phyloP scores from a whole-genome alignment of 495 filamentous ascomycete genomes.

The Hypoxylon rickii region DNA sequence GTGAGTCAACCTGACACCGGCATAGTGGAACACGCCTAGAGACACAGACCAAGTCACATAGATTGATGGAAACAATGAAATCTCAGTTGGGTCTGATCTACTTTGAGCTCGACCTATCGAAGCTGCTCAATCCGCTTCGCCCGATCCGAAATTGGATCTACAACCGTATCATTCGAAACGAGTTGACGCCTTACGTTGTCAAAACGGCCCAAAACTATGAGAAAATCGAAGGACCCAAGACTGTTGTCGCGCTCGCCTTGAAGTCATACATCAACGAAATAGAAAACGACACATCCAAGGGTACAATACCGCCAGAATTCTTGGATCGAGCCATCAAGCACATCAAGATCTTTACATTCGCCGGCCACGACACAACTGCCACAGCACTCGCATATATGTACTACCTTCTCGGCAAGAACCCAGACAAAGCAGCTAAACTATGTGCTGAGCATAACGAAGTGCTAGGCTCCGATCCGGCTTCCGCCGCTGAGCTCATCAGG shows the following conservation, averaged over 20 bases:
- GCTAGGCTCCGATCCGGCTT: slow-evolving; percentile 35
- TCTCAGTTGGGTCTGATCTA: slow-evolving; percentile 25
- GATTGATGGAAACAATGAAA: slow-evolving; percentile 25
- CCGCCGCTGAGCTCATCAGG: slow-evolving; percentile 30
- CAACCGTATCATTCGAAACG: slow-evolving; percentile 23
- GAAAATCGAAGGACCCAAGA: slow-evolving; percentile 31
- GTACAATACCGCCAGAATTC: slow-evolving; percentile 26
- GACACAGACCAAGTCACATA: slow-evolving; percentile 22
- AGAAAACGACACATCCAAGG: slow-evolving; percentile 1
- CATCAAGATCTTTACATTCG: slow-evolving; percentile 48
- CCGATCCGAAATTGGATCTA: slow-evolving; percentile 17
- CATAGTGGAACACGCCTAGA: slow-evolving; percentile 21
- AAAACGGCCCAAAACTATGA: slow-evolving; percentile 27
- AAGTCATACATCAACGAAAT: slow-evolving; percentile 31
- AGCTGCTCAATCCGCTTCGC: slow-evolving; percentile 11
- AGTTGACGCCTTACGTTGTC: slow-evolving; percentile 18
- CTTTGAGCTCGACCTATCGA: slow-evolving; percentile 19
- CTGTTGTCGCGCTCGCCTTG: slow-evolving; percentile 27
- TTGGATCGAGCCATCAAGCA: slow-evolving; percentile 32
- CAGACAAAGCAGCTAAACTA: slow-evolving; percentile 38
- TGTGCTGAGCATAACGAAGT: slow-evolving; percentile 49
- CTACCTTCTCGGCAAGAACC: slow-evolving; percentile 44
- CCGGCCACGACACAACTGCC: slow-evolving; percentile 54
- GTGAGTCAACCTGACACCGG: not conserved
- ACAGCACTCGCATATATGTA: slow-evolving; percentile 45